Evolutionary conservation across 805 yeast species (phyloP).

Genomic region (Candida tammaniensis): DNA sequence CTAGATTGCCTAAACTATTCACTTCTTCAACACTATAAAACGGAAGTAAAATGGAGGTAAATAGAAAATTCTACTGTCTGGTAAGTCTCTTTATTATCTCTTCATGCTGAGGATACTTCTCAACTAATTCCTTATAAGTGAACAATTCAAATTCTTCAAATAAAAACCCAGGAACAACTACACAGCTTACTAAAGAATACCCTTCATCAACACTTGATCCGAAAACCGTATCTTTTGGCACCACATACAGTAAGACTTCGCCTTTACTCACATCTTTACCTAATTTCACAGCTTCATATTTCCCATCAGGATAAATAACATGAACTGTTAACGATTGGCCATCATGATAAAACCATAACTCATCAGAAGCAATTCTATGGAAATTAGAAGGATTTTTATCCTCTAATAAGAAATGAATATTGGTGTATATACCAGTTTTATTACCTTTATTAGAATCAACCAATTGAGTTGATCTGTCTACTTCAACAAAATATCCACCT

Average conservation of each 20-base stretch:
- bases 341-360: slow-evolving; percentile 23
- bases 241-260: slow-evolving; percentile 18
- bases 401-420: slow-evolving; percentile 19
- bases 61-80: slow-evolving; percentile 4
- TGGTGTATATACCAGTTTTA: slow-evolving; percentile 20
- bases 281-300: slow-evolving; percentile 14
- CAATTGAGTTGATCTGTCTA: slow-evolving; percentile 11
- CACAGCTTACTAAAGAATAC: slow-evolving; percentile 21
- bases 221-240: slow-evolving; percentile 21
- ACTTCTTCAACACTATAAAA: no score
- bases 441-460: slow-evolving; percentile 18
- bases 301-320: slow-evolving; percentile 19
- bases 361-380: slow-evolving; percentile 21
- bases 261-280: slow-evolving; percentile 17
- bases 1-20: no score
- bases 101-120: slow-evolving; percentile 17
- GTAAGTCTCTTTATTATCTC: slow-evolving; percentile 18
- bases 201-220: slow-evolving; percentile 21
- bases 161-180: slow-evolving; percentile 23
- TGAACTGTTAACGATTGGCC: slow-evolving; percentile 22
- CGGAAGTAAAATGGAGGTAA: background rate
- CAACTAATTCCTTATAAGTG: slow-evolving; percentile 14
- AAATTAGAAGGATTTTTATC: slow-evolving; percentile 19
- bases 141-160: slow-evolving; percentile 22
- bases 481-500: slow-evolving; percentile 20